Base-by-base conservation (phyloP, 192 early-diverging fungal species). In the Mortierella hygrophila region DNA sequence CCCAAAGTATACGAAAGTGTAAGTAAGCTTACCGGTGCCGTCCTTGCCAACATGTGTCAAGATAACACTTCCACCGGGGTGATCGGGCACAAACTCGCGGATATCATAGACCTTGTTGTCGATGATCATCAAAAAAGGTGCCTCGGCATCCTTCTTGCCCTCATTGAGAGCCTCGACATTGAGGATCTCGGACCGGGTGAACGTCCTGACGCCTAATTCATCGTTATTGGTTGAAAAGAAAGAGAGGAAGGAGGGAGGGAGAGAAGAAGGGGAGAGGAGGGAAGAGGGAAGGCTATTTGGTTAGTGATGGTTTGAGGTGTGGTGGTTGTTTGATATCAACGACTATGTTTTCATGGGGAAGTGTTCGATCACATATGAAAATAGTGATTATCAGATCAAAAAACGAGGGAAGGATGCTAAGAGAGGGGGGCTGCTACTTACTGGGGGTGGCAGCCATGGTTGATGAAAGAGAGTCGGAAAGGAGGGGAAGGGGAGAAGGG, bases 81-180 rank as follows among this genome's bases (percentile, higher is more conserved):
- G 96, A 77, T 93, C 94, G 71, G 79, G 78, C 23, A 93, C 77
- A 82, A 97, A 96, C 41, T 94, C 94, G n/a, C 91, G 89, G 42
- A 97, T 85, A 90, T 97, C 94, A 79, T 96, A 96, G 3, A 97
- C 91, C 78, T 96, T 96, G 88, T 93, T 91, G 81, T 96, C 91
- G 88, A 96, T 94, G 65, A 95, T 91, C 68, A 94, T 91, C 75
- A 91, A 91, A 69, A 90, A 89, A 35, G 88, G 89, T 11, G 88
- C 87, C 42, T 87, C 75, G n/a, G 72, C 76, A 73, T 90, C 78
- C 49, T 88, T 85, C 68, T 78, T 83, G 79, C 54, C 75, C 52
- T 83, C 74, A 60, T 18, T 65, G 15, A 82, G 57, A 3, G 80
- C 86, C 29, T 82, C 55, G 29, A 75, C 75, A 55, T 79, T 87